Conservation (phyloP, 805 yeast genomes). For the Kuraishia ogatae region DNA sequence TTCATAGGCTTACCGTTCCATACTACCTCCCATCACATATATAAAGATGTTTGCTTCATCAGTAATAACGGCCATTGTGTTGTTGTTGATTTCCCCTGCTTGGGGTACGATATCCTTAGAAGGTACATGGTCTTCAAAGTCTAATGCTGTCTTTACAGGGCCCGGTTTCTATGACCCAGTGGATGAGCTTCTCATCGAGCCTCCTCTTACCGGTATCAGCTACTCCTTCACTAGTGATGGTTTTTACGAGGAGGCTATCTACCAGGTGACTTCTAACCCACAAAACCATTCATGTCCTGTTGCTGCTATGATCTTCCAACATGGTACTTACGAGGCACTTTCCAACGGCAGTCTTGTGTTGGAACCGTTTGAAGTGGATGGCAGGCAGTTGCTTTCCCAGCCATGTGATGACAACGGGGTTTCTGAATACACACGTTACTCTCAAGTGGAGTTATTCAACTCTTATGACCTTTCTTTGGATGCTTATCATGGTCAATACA, state of each 20-base stretch:
- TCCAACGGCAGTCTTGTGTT: constrained; percentile 61
- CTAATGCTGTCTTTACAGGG: constrained; percentile 93
- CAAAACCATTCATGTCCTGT: constrained; percentile 72
- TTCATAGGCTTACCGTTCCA: too few relatives aligned
- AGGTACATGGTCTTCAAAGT: constrained; percentile 95
- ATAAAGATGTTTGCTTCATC: not conserved
- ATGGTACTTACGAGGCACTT: constrained; percentile 65
- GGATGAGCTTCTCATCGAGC: constrained; percentile 90
- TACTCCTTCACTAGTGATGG: constrained; percentile 93
- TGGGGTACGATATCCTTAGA: constrained; percentile 24
- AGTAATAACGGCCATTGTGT: not conserved
- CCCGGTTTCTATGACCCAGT: constrained; percentile 95
- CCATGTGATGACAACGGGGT: constrained; percentile 67
- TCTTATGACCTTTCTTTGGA: constrained; percentile 56
- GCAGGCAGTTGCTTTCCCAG: constrained; percentile 81
- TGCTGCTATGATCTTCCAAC: constrained; percentile 81
- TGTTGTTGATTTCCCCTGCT: not conserved
- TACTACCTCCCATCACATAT: not conserved
- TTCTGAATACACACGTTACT: constrained; percentile 65
- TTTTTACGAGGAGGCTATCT: constrained; percentile 80
- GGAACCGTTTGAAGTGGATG: constrained; percentile 78
- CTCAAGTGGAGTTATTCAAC: constrained; percentile 53
- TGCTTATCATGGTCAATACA: constrained; percentile 76
- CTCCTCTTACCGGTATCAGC: constrained; percentile 90
- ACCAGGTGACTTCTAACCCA: constrained; percentile 68